Evolutionary conservation across 768 basidiomycete genomes (phyloP), one percentile per base, ranked within the genome.

Genomic region (Tylopilus vinaceipallidus): DNA sequence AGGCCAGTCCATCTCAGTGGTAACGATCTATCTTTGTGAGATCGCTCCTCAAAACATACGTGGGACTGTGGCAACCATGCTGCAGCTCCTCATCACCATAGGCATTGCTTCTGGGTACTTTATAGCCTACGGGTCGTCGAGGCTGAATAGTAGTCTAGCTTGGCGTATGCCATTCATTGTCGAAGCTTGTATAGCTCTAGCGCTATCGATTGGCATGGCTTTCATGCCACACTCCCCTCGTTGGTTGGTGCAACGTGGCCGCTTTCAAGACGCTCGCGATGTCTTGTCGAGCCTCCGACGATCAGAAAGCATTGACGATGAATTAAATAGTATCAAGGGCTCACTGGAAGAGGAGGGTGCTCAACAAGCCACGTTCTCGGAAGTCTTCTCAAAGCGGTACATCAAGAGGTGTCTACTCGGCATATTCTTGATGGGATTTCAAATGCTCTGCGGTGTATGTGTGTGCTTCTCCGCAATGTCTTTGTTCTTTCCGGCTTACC

Each of bases 391-490:
- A 33, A 64, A 54, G 38, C 55, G 62, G 19, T 60, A 67, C 34
- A 58, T 64, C 42, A 57, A 34, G 51, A 60, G 77, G 38, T 75
- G 72, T 16, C 38, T 69, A 11, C 64, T 77, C 3, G 75, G 72
- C 30, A 56, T 73, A 35, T 76, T 76, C 54, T 49, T 77, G 35
- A 74, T 71, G 69, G 68, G 60, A n/a, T 74, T 73, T 71, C 62
- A 74, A 52, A 71, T 74, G 65, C 70, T 73, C 13, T 54, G 57
- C 19, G 60, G 62, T 36, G 65, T 63, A 52, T n/a, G 62, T 56
- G 16, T 13, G 19, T 32, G 27, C 19, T 27, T 41, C 37, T 13
- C 13, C 16, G n/a, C 36, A 41, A 6, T 32, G 37, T 32, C 4
- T 37, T 33, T 14, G 33, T 45, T 36, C 40, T 42, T n/a, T n/a